A percentile compares a stretch with the other conserved stretches of the same genome.
Evolutionary conservation across 2,329 filamentous ascomycete genomes (phyloP).

Genomic region (Fusarium duplospermum): DNA sequence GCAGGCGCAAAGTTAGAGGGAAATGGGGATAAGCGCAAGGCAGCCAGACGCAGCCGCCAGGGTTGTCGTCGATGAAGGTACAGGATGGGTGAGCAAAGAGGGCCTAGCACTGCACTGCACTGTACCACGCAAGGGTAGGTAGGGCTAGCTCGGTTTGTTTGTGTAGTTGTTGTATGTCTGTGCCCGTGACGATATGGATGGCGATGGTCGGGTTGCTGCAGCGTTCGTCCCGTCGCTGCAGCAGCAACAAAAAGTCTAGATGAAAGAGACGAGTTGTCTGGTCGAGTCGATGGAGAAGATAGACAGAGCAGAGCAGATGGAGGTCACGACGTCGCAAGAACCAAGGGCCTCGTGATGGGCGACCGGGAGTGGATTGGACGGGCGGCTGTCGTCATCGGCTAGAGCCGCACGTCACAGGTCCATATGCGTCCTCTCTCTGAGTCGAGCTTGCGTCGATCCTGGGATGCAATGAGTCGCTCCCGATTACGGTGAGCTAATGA

Average conservation of each 20-base stretch:
- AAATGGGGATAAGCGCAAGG: conserved; percentile 18
- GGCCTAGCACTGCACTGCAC: conserved; percentile 31
- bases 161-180: conserved; percentile 20
- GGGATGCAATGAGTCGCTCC: neutral
- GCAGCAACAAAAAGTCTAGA: conserved; percentile 8
- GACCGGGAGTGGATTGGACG: conserved; percentile 38
- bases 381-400: conserved; percentile 45
- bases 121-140: conserved; percentile 17
- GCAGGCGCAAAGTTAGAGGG: conserved; percentile 29
- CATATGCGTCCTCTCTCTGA: conserved; percentile 10
- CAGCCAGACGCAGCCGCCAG: conserved; percentile 34
- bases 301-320: conserved; percentile 6
- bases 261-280: conserved; percentile 3
- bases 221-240: conserved; percentile 17
- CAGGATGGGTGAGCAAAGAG: conserved; percentile 28
- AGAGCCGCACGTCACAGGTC: conserved; percentile 43
- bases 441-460: conserved; percentile 1
- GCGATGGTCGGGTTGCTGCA: conserved; percentile 20
- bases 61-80: conserved; percentile 35
- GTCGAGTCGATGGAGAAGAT: neutral
- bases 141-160: conserved; percentile 1
- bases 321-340: conserved; percentile 37
- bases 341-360: conserved; percentile 44
- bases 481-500: neutral
- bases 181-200: conserved; percentile 8